Conservation (phyloP, 805 yeast genomes). For the Torulaspora indica region DNA sequence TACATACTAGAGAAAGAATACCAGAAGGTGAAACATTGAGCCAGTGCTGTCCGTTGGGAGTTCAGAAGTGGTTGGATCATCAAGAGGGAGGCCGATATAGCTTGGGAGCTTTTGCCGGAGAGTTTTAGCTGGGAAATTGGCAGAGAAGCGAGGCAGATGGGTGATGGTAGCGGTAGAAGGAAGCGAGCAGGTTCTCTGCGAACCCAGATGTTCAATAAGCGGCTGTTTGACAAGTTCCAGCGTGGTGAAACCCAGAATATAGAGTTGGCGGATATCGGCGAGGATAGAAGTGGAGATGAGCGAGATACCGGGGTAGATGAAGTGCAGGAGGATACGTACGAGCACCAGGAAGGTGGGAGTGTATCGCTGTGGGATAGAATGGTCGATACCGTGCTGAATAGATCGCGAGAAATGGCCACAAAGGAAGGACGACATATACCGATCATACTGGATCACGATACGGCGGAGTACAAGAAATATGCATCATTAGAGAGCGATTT, state of each 20-base stretch:
- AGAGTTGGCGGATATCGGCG: constrained; percentile 17
- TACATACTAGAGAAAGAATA: neutral
- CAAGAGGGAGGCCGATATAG: neutral
- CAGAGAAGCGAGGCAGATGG: constrained; percentile 4
- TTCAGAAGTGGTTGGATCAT: neutral
- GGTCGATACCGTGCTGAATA: constrained; percentile 41
- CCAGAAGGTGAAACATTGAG: neutral
- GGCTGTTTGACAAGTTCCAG: constrained; percentile 27
- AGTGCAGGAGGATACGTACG: constrained; percentile 12
- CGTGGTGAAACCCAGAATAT: constrained; percentile 14
- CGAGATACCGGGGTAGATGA: constrained; percentile 10
- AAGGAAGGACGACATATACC: constrained; percentile 76
- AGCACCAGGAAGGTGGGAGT: too few relatives aligned
- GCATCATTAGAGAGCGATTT: constrained; percentile 23
- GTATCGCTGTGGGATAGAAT: constrained; percentile 14
- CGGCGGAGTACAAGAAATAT: constrained; percentile 20
- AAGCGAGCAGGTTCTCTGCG: constrained; percentile 33
- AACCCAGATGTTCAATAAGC: constrained; percentile 35
- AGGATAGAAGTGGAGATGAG: constrained; percentile 6
- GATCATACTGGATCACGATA: constrained; percentile 43
- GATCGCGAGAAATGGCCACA: constrained; percentile 47
- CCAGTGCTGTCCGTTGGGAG: neutral
- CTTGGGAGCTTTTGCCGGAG: neutral
- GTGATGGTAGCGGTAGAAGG: constrained; percentile 16
- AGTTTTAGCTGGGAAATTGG: neutral